Percentiles rank a stretch among this genome's conserved stretches.
These are phyloP conservation scores for Fagus sylvatica DNA, from an alignment of 306 rosid species.

Conservation along the genomic window DNA sequence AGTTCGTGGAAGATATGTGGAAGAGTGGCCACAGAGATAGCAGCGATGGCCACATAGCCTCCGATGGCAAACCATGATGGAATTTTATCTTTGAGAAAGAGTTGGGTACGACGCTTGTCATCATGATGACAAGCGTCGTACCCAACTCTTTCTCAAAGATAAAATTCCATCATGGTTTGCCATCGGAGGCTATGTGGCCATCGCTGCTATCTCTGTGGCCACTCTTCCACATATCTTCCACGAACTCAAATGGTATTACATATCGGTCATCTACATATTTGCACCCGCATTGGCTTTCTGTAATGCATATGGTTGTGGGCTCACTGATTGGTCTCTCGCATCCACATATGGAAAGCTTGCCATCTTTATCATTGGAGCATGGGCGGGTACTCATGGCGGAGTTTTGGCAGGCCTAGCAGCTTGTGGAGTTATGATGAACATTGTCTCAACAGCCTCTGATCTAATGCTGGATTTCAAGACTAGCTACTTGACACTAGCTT, in stretches of 20 bases:
- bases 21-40: no score
- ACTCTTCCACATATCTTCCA: constrained; percentile 10
- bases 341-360: constrained; percentile 18
- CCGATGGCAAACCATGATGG: no score
- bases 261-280: constrained; percentile 1
- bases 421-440: constrained; percentile 25
- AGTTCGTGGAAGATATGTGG: no score
- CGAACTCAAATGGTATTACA: constrained; percentile 17
- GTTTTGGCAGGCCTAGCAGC: constrained; percentile 21
- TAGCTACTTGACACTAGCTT: constrained; percentile 17
- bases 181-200: constrained; percentile 1
- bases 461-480: constrained; percentile 20
- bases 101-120: no score
- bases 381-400: constrained; percentile 15
- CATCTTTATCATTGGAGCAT: constrained; percentile 6
- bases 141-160: constrained; percentile 10
- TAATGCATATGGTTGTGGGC: constrained; percentile 22
- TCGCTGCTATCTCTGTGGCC: background rate
- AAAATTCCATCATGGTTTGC: constrained; percentile 18
- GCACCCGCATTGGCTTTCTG: constrained; percentile 10
- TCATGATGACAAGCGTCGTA: constrained; percentile 9
- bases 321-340: constrained; percentile 21
- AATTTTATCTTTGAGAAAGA: no score
- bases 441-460: constrained; percentile 19
- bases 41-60: no score